These are phyloP conservation scores for Phytophthora hibernalis DNA, from an alignment of 352 stramenopile species.

Conservation along the genomic window DNA sequence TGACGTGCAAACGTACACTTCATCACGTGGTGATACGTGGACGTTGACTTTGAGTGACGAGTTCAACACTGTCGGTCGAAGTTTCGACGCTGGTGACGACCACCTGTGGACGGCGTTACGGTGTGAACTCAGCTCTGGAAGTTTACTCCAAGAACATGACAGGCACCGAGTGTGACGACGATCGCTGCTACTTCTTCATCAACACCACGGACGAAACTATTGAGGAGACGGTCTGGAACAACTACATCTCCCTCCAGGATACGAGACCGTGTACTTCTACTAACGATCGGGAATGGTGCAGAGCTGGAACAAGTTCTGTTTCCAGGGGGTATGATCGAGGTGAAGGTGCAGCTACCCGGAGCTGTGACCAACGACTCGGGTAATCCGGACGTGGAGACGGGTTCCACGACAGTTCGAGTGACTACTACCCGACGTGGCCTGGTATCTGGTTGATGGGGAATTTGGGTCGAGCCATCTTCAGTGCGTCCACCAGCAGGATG, in stretches of 20 bases:
- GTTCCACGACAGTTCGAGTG: conserved; percentile 24
- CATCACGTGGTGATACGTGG: conserved; percentile 61
- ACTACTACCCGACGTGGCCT: conserved; percentile 65
- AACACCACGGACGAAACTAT: conserved; percentile 58
- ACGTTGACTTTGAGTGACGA: conserved; percentile 82
- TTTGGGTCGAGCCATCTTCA: conserved; percentile 95
- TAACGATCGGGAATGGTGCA: conserved; percentile 85
- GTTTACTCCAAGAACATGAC: conserved; percentile 81
- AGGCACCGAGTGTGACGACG: too few relatives aligned
- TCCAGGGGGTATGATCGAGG: conserved; percentile 92
- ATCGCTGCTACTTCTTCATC: conserved; percentile 71
- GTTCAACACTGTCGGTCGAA: conserved; percentile 71
- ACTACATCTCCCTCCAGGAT: conserved; percentile 62
- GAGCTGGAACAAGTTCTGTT: conserved; percentile 95
- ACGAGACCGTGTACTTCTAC: conserved; percentile 54
- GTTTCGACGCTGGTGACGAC: conserved; percentile 92
- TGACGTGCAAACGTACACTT: conserved; percentile 48
- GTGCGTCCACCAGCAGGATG: conserved; percentile 92
- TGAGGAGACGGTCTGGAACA: conserved; percentile 64
- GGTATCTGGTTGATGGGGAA: conserved; percentile 98
- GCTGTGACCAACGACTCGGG: conserved; percentile 53
- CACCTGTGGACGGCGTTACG: conserved; percentile 93
- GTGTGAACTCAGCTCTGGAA: conserved; percentile 75
- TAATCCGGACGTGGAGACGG: conserved; percentile 58
- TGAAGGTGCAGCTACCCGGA: conserved; percentile 87